These are phyloP conservation scores for Solanum hybrid DNA, from an alignment of 305 asterid species.

Conservation along the genomic window DNA sequence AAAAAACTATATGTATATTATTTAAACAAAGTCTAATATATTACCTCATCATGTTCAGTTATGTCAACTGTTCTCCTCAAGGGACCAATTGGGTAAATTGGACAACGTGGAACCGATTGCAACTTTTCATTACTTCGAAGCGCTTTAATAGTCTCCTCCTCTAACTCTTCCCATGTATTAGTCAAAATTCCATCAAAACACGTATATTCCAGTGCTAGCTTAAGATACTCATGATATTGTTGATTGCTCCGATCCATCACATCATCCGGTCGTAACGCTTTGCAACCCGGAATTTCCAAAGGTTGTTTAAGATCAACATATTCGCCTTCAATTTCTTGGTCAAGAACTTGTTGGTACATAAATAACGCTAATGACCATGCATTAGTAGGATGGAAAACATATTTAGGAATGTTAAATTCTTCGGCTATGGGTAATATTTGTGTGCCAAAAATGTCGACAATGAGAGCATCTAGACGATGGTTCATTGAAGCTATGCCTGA, in stretches of 20 bases:
- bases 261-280: not conserved
- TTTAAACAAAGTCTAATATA: not conserved
- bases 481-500: not conserved
- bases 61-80: not conserved
- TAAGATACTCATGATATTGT: not conserved
- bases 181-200: constrained; percentile 3
- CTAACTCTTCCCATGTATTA: constrained; percentile 12
- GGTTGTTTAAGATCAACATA: constrained; percentile 8
- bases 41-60: not conserved
- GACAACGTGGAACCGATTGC: not conserved
- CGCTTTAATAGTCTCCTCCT: not conserved
- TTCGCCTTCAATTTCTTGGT: not conserved
- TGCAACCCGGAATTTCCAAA: constrained; percentile 1
- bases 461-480: not conserved
- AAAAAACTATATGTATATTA: not conserved
- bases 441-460: not conserved
- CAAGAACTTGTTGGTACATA: not conserved
- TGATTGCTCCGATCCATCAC: not conserved
- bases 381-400: not conserved
- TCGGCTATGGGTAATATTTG: not conserved
- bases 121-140: not conserved
- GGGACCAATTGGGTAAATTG: constrained; percentile 13
- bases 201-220: not conserved
- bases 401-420: constrained; percentile 4
- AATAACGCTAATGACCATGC: constrained; percentile 2